Percentiles rank a stretch among this genome's conserved stretches.
These are phyloP conservation scores for Imleria badia DNA, from an alignment of 768 basidiomycete genomes.

Conservation along the genomic window DNA sequence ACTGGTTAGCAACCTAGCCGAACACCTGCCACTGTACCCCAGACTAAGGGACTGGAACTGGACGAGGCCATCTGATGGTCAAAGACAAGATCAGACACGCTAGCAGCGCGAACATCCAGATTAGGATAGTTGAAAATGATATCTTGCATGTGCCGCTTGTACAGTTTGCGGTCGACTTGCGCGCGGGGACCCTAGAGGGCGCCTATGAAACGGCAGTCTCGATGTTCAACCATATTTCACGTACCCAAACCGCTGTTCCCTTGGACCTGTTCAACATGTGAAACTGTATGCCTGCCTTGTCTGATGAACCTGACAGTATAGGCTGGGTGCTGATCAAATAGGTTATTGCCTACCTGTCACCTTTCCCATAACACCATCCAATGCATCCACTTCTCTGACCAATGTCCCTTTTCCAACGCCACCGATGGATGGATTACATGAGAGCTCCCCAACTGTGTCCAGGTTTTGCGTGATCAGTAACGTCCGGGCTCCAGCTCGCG, in stretches of 20 bases:
- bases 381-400: constrained; percentile 87
- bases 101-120: constrained; percentile 67
- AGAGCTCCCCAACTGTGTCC: constrained; percentile 79
- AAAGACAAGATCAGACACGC: constrained; percentile 77
- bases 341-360: constrained; percentile 60
- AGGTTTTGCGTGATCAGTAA: constrained; percentile 79
- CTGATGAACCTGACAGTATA: constrained; percentile 37
- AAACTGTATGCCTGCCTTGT: constrained; percentile 88
- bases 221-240: constrained; percentile 17
- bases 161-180: constrained; percentile 83
- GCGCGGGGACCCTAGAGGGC: constrained; percentile 76
- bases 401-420: constrained; percentile 91
- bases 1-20: constrained; percentile 50
- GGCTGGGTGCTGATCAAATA: neutral
- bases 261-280: constrained; percentile 83
- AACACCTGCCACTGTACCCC: constrained; percentile 64
- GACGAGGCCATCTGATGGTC: constrained; percentile 40
- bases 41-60: constrained; percentile 28
- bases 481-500: constrained; percentile 79
- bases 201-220: neutral
- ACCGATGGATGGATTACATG: constrained; percentile 91
- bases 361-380: constrained; percentile 83
- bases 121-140: constrained; percentile 63
- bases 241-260: constrained; percentile 87
- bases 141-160: constrained; percentile 81